Evolutionary conservation across 768 basidiomycete species (phyloP).

Genomic region (Podaxis sp.): DNA sequence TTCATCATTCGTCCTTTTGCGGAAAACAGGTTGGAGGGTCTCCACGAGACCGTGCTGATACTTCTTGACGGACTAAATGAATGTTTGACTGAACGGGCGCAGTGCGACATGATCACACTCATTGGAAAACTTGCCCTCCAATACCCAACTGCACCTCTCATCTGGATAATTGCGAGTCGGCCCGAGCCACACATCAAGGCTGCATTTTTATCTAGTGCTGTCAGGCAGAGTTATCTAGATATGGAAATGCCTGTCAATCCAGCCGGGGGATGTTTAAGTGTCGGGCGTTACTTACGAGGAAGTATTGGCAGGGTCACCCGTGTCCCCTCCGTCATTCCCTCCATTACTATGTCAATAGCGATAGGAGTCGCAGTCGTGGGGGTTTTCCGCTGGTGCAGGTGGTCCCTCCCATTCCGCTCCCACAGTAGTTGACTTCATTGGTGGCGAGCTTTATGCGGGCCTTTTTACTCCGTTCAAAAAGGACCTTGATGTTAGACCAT

Average conservation of each 20-base stretch:
- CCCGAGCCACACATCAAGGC: conserved; percentile 24
- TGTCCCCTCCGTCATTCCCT: no score
- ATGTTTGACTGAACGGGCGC: conserved; percentile 16
- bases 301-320: conserved; percentile 1
- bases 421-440: no score
- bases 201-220: conserved; percentile 1
- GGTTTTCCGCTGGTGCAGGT: no score
- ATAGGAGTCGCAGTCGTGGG: no score
- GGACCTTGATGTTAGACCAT: no score
- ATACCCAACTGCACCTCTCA: conserved; percentile 14
- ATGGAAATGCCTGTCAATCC: conserved; percentile 13
- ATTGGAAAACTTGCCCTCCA: conserved; percentile 7
- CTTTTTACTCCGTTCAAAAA: no score
- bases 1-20: conserved; percentile 18
- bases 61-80: conserved; percentile 29
- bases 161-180: conserved; percentile 26
- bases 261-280: conserved; percentile 16
- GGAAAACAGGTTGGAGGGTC: neutral
- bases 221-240: neutral
- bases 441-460: no score
- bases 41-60: conserved; percentile 12
- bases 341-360: no score
- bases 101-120: conserved; percentile 17
- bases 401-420: no score
- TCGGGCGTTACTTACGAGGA: conserved; percentile 16